These are phyloP conservation scores for Podaxis pistillaris DNA, from an alignment of 768 basidiomycete species.

Conservation along the genomic window DNA sequence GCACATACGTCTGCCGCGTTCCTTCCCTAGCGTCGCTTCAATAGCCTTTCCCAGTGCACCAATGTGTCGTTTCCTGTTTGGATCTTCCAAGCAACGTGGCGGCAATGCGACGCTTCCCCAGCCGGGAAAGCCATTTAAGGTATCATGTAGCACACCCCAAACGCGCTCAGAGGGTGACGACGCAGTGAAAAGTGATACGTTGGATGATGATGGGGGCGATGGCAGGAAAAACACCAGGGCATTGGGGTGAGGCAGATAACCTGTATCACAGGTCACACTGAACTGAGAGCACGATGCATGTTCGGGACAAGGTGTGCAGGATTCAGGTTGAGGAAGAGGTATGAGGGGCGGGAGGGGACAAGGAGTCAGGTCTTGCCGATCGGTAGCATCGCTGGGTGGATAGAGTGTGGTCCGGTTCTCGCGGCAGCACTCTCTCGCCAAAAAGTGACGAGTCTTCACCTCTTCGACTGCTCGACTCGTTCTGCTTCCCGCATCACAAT, in stretches of 20 bases:
- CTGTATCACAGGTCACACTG: slow-evolving; percentile 62
- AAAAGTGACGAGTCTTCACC: slow-evolving; percentile 42
- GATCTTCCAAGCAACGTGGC: slow-evolving; percentile 76
- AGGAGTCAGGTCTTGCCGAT: slow-evolving; percentile 28
- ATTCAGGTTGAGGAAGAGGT: slow-evolving; percentile 55
- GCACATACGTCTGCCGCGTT: slow-evolving; percentile 66
- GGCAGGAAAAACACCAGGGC: slow-evolving; percentile 53
- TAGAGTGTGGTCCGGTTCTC: slow-evolving; percentile 51
- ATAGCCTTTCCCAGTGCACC: slow-evolving; percentile 73
- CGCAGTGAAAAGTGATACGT: slow-evolving; percentile 38
- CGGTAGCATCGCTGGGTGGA: slow-evolving; percentile 23
- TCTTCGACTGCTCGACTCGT: slow-evolving; percentile 58
- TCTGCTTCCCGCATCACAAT: slow-evolving; percentile 63
- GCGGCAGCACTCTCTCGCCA: slow-evolving; percentile 53
- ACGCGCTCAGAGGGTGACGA: slow-evolving; percentile 37
- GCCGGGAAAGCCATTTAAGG: slow-evolving; percentile 69
- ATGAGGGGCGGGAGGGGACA: slow-evolving; percentile 58
- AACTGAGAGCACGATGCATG: slow-evolving; percentile 61
- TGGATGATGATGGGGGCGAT: slow-evolving; percentile 30
- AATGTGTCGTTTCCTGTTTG: slow-evolving; percentile 68
- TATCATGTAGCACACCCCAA: slow-evolving; percentile 45
- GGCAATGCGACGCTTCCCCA: slow-evolving; percentile 77
- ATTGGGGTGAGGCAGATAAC: slow-evolving; percentile 66
- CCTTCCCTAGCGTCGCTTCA: slow-evolving; percentile 59
- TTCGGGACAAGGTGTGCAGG: slow-evolving; percentile 72